These are phyloP conservation scores for Moringa oleifera DNA, from an alignment of 345 rosid genomes.

Conservation along the genomic window DNA sequence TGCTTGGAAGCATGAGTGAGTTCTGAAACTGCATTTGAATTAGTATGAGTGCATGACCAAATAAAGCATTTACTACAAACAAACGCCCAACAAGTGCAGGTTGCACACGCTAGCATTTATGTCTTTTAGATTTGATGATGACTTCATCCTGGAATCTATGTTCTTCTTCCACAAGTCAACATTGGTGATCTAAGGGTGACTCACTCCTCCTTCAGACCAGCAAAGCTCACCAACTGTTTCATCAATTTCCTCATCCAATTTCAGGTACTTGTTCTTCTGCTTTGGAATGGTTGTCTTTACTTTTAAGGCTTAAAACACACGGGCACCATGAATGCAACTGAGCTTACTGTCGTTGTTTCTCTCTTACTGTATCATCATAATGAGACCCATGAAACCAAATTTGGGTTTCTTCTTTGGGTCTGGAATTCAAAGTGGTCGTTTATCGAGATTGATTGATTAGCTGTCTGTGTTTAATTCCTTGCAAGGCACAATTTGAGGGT, in stretches of 20 bases:
- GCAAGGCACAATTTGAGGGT: too few relatives aligned
- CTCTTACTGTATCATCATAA: too few relatives aligned
- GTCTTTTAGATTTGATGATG: slow-evolving; percentile 55
- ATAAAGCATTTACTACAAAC: slow-evolving; percentile 38
- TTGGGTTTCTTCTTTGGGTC: too few relatives aligned
- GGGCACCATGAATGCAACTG: too few relatives aligned
- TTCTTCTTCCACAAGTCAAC: slow-evolving; percentile 45
- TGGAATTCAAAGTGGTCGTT: too few relatives aligned
- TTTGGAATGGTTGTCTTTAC: too few relatives aligned
- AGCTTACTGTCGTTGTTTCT: too few relatives aligned
- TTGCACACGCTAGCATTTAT: slow-evolving; percentile 75
- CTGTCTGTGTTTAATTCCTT: too few relatives aligned
- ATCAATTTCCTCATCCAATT: neutral
- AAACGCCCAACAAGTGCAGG: slow-evolving; percentile 20
- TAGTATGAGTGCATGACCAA: slow-evolving; percentile 38
- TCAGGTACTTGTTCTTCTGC: too few relatives aligned
- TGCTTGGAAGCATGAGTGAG: slow-evolving; percentile 22
- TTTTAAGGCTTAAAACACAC: too few relatives aligned
- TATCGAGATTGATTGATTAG: too few relatives aligned
- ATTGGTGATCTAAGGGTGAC: slow-evolving; percentile 28
- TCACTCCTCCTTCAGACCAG: neutral
- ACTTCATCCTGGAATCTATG: slow-evolving; percentile 58
- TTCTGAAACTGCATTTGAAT: slow-evolving; percentile 22
- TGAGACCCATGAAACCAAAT: too few relatives aligned
- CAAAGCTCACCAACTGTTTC: slow-evolving; percentile 6